Evolutionary conservation across 2,329 filamentous ascomycete genomes (phyloP), one percentile per base, ranked within the genome.

Genomic region (Fusarium piperis): DNA sequence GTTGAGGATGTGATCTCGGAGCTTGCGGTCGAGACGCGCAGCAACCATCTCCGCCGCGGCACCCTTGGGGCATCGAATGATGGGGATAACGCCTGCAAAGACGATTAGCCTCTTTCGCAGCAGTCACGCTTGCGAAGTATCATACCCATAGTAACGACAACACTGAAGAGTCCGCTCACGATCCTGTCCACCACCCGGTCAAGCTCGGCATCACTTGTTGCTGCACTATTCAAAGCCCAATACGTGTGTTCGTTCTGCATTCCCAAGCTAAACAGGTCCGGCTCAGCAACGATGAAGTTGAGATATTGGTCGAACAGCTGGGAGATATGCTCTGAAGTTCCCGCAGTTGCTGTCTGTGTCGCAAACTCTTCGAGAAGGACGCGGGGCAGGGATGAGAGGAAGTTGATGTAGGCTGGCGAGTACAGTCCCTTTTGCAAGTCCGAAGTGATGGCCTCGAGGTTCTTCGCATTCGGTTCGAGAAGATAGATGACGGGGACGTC

Each of bases 401-500:
- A 98, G 85, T 99, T 99, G 83, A 99, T 90, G 79, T 98, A 97
- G 69, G 95, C 95, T 1, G 95, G 95, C 28, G 94, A 92, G 82
- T 99, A 99, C 30, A 99, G 88, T 53, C 92, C 93, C 71, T 92
- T 93, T 69, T 95, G 90, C 15, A 99, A 89, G 79, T 99, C 97
- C 73, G 86, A 89, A 13, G 94, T 96, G 67, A 99, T 95, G 51
- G 88, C 86, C 78, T 95, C 88, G 55, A 98, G 87, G 80, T 98
- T 98, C 67, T 90, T 86, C 11, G 90, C 80, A 12, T 90, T 97
- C 16, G 96, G 96, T 78, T 99, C 95, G 77, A 99, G 88, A n/a
- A 99, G 88, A 79, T 99, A 99, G 68, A 99, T 91, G 68, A 96
- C 96, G 5, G 96, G 95, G 11, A 98, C 96, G 81, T 99, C 96